Evolutionary conservation across 1,139 yeast genomes (phyloP), one percentile per base, ranked within the genome.

Genomic region (Casaregolazyma lundiana): DNA sequence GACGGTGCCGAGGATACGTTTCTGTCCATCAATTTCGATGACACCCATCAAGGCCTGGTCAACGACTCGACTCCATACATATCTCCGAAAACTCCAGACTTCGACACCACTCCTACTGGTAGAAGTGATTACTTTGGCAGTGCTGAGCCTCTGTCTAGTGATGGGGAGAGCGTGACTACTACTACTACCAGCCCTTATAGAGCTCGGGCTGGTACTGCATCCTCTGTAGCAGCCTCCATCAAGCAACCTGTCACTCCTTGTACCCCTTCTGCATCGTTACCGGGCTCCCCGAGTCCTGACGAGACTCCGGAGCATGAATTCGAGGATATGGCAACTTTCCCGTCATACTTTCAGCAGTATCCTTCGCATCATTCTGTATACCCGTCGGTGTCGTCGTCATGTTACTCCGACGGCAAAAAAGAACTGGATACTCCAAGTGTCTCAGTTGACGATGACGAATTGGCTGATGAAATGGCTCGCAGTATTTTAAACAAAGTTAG

Each of bases 381-480:
- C 8, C 46, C 46, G n/a, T 43, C 46, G 6, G 34, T 38, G 5
- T 43, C 46, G 2, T 43, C 46, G 11, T 21, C 35, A 13, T 43
- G 46, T 21, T 42, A 42, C 35, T 42, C 45, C 15, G 32, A 26
- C 3, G 32, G 15, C 32, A 26, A 26, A 15, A 26, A 26, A 26
- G 13, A 15, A 5, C 3, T 26, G 2, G 13, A 3, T 3, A 3
- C 32, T 24, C n/a, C 29, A 24, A 24, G 29, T 24, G 29, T 24
- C 11, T 26, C 43, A 9, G 16, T 45, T 13, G 47, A 45, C 13
- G 51, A 45, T 35, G 65, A 61, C 26, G 62, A 56, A 21, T 50
- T 46, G 24, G 68, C 67, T 18, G 69, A 65, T 47, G 63, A 60
- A 43, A 62, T 65, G 61, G 69, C 69, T 18, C 60, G 60, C 59